Evolutionary conservation across 495 filamentous ascomycete genomes (phyloP).

Genomic region (Cercophora samala): DNA sequence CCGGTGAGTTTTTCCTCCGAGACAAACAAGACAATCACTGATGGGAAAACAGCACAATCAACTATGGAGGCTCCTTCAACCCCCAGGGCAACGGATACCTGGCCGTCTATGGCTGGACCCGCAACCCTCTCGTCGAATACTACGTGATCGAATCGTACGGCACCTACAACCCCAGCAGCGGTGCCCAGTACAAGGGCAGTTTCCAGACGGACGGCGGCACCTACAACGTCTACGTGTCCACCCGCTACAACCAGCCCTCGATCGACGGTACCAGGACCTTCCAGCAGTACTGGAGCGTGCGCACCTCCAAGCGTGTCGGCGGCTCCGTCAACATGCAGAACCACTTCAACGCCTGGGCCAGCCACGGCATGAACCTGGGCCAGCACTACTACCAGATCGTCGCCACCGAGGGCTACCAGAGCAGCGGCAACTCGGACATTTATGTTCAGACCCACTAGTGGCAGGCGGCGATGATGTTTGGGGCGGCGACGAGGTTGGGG

Average conservation of each 20-base stretch:
- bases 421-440: constrained; percentile 35
- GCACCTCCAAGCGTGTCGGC: constrained; percentile 45
- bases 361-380: constrained; percentile 48
- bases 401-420: constrained; percentile 53
- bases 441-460: constrained; percentile 13
- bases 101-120: constrained; percentile 57
- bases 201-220: constrained; percentile 55
- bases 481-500: too few species aligned
- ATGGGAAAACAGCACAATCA: constrained; percentile 25
- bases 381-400: constrained; percentile 60
- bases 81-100: constrained; percentile 45
- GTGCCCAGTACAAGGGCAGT: constrained; percentile 49
- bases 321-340: constrained; percentile 49
- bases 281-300: constrained; percentile 56
- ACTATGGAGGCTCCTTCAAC: constrained; percentile 34
- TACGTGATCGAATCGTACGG: constrained; percentile 56
- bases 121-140: constrained; percentile 55
- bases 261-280: constrained; percentile 55
- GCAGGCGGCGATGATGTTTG: too few species aligned
- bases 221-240: constrained; percentile 61
- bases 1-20: constrained; percentile 14
- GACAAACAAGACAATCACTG: too few species aligned
- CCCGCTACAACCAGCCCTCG: constrained; percentile 56
- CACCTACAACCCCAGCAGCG: constrained; percentile 50
- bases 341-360: constrained; percentile 62